Evolutionary conservation across 140 eudicot species (phyloP), one percentile per base, ranked within the genome.

Genomic region (Ambrosia hybrid): DNA sequence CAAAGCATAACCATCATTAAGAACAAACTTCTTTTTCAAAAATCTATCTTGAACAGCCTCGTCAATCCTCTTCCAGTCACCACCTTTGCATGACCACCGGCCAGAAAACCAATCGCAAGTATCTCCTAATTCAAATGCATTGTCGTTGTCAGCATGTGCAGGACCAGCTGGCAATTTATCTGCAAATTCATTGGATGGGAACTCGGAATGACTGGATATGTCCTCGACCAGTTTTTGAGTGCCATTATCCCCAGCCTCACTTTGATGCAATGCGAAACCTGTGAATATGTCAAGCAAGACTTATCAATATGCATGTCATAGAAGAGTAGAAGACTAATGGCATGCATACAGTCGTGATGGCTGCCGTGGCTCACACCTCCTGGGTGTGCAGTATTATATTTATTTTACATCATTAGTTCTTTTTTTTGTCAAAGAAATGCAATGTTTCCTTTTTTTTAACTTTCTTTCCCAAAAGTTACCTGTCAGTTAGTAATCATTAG

Each of bases 61-160:
- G 10, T 86, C 96, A 49, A 76, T 84, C 83, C 94, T 84, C 85
- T 80, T 91, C 99, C 99, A 93, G 68, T 93, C 99, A 56, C 99
- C 92, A 67, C 99, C 97, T 74, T 86, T 93, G 89, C 89, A 90
- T 57, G 97, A 79, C 94, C 96, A 90, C 51, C 53, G 83, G 38
- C 93, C 84, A 21, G 92, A 83, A 71, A 87, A 86, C 86, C 85
- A 78, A 59, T 75, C 95, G 60, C 71, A 64, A 26, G 65, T 11
- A 57, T 90, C 96, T 49, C 62, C 77, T 36, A 37, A 75, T 61
- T 74, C 74, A 33, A 49, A 68, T 59, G 67, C 13, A 80, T 7
- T 41, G 68, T 91, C 96, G 73, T 57, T 88, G 55, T 87, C 98
- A 26, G 74, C 62, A 21, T 69, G 57, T 37, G 76, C 66, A 48